Evolutionary conservation across 2,329 filamentous ascomycete species (phyloP).

Genomic region (Colletotrichum karsti): DNA sequence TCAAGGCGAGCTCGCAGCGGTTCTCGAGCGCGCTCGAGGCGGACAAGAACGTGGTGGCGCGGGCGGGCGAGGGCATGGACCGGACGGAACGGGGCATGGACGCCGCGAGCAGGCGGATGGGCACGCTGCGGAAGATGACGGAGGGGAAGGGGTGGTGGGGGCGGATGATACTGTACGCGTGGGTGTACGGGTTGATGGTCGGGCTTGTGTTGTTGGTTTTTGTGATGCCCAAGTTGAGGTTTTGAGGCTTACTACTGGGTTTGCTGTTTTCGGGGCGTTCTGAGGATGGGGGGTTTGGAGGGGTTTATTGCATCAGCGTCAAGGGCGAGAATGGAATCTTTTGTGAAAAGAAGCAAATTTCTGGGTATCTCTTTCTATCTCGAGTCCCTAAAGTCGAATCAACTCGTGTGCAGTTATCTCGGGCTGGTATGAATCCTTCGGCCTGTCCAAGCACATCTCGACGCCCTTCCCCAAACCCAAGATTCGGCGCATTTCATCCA

Average conservation of each 20-base stretch:
- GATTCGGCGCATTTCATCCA: no score
- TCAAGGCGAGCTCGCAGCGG: slow-evolving; percentile 78
- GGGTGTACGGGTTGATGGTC: slow-evolving; percentile 86
- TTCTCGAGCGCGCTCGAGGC: slow-evolving; percentile 77
- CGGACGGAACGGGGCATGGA: slow-evolving; percentile 81
- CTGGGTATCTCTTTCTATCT: background rate
- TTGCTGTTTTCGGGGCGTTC: background rate
- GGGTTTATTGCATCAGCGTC: slow-evolving; percentile 4
- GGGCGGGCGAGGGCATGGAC: slow-evolving; percentile 79
- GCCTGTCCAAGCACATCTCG: no score
- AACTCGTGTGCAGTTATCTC: no score
- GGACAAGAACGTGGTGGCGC: slow-evolving; percentile 75
- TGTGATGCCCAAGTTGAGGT: slow-evolving; percentile 86
- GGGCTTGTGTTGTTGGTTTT: slow-evolving; percentile 82
- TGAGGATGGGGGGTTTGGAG: background rate
- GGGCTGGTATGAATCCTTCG: no score
- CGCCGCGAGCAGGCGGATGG: slow-evolving; percentile 80
- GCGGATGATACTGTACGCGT: slow-evolving; percentile 82
- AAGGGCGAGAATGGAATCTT: background rate
- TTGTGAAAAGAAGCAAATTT: background rate
- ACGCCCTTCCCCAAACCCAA: no score
- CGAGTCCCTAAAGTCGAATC: background rate
- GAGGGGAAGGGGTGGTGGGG: slow-evolving; percentile 92
- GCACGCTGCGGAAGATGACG: slow-evolving; percentile 78
- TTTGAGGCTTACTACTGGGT: slow-evolving; percentile 56